Evolutionary conservation across 75 land plant genomes (phyloP).

Genomic region (Ceratopteris richardii): DNA sequence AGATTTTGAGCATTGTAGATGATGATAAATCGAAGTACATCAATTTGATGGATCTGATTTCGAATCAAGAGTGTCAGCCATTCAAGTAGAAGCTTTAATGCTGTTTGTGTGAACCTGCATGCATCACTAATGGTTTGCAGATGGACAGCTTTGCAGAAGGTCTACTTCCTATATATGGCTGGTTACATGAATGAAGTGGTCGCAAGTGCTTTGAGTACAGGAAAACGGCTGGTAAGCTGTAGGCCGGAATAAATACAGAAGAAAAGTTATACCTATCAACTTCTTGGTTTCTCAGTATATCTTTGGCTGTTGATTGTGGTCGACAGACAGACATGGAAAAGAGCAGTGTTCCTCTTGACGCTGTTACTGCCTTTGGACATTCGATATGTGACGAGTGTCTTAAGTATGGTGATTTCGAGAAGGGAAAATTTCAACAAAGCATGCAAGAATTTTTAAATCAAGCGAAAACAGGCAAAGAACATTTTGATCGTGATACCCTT

Average conservation of each 20-base stretch:
- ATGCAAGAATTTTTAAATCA: conserved; percentile 29
- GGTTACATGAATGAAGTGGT: conserved; percentile 30
- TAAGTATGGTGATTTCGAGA: conserved; percentile 34
- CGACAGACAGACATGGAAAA: conserved; percentile 24
- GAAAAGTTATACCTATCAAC: not conserved
- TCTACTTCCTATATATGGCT: conserved; percentile 28
- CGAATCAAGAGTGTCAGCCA: not conserved
- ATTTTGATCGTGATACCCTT: conserved; percentile 30
- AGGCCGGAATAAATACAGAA: not conserved
- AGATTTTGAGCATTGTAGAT: conserved; percentile 1
- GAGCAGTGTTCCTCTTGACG: conserved; percentile 31
- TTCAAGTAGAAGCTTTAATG: not conserved
- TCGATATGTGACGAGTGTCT: conserved; percentile 24
- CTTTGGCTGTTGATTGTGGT: not conserved
- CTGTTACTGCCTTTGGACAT: conserved; percentile 19
- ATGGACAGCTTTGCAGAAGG: conserved; percentile 17
- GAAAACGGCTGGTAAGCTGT: conserved; percentile 27
- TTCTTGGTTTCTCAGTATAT: not conserved
- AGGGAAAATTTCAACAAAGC: conserved; percentile 23
- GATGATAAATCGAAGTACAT: not conserved
- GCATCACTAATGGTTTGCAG: not conserved
- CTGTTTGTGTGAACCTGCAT: not conserved
- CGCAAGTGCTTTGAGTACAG: conserved; percentile 15
- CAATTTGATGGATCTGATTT: not conserved
- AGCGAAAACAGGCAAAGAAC: conserved; percentile 26